Conservation (phyloP, 1,284 basidiomycete genomes). For the Coniferiporia sulphurascens region DNA sequence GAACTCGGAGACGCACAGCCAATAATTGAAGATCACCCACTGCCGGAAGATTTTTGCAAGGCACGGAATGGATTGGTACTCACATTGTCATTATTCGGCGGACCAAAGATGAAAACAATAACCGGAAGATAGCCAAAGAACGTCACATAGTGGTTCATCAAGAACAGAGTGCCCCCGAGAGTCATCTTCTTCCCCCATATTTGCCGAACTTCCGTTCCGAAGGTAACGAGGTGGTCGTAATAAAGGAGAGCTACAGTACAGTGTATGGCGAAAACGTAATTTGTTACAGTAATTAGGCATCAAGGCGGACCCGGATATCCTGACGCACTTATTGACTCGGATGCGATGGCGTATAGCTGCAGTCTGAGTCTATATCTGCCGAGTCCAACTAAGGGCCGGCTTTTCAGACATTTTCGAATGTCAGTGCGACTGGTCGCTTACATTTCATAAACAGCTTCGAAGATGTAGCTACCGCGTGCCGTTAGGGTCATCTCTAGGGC, state of each 20-base stretch:
- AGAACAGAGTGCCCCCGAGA: slow-evolving; percentile 7
- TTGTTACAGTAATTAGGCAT: neutral
- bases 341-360: slow-evolving; percentile 10
- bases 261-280: neutral
- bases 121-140: slow-evolving; percentile 13
- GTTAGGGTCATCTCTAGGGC: neutral
- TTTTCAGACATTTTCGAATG: neutral
- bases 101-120: slow-evolving; percentile 5
- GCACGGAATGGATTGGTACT: neutral
- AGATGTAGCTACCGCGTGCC: neutral
- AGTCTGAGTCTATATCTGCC: neutral
- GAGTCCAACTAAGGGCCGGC: no score
- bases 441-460: neutral
- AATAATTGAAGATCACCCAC: neutral
- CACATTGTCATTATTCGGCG: slow-evolving; percentile 2
- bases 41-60: neutral
- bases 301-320: neutral
- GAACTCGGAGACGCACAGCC: neutral
- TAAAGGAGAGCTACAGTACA: slow-evolving; percentile 14
- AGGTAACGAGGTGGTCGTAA: slow-evolving; percentile 17
- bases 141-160: slow-evolving; percentile 14
- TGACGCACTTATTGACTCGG: slow-evolving; percentile 8
- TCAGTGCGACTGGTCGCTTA: neutral
- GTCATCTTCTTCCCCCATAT: slow-evolving; percentile 9
- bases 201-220: neutral